Evolutionary conservation across 441 rosid species (phyloP).

Genomic region (Erodium chrysanthum): DNA sequence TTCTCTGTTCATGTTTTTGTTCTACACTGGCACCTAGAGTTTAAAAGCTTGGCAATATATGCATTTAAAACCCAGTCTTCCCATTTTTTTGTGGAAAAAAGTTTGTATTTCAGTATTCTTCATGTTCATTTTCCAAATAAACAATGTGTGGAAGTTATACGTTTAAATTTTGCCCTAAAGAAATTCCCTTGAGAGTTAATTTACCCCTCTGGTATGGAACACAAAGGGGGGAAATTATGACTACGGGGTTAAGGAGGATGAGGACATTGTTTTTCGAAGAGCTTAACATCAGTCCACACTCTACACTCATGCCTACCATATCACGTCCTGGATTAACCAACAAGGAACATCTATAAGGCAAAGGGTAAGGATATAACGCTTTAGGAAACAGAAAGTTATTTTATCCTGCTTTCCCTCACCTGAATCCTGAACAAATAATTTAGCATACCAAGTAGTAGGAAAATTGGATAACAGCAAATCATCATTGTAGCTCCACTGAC

Average conservation of each 20-base stretch:
- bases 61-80: neutral
- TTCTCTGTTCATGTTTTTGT: neutral
- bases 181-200: neutral
- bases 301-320: neutral
- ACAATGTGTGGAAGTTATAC: neutral
- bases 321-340: neutral
- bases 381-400: neutral
- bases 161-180: neutral
- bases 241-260: neutral
- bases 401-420: neutral
- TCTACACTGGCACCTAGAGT: neutral
- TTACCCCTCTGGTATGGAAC: neutral
- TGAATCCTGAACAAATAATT: neutral
- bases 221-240: neutral
- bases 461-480: neutral
- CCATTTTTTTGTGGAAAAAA: neutral
- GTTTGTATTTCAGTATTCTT: neutral
- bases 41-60: neutral
- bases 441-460: neutral
- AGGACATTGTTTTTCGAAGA: neutral
- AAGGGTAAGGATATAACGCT: neutral
- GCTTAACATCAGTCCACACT: neutral
- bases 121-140: neutral
- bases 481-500: neutral
- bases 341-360: neutral